phyloP scores from a whole-genome alignment of 495 filamentous ascomycete species.

The Chaetomium fimeti region DNA sequence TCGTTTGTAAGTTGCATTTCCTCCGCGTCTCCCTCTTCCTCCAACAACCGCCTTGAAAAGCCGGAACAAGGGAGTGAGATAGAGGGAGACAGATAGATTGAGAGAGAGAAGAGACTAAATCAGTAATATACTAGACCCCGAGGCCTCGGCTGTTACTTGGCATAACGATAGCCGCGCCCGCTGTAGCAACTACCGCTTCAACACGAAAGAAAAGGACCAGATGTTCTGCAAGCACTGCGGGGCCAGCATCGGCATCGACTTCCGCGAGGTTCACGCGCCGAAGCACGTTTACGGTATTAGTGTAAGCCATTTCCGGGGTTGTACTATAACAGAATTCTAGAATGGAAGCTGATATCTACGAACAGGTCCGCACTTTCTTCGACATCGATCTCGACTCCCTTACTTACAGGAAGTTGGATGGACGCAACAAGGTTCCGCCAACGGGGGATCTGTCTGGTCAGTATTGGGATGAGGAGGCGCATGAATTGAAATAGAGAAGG shows the following conservation, averaged over 20 bases:
- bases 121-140: conserved; percentile 24
- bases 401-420: conserved; percentile 29
- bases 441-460: conserved; percentile 29
- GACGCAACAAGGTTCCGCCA: conserved; percentile 26
- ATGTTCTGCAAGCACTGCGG: conserved; percentile 40
- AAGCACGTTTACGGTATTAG: conserved; percentile 33
- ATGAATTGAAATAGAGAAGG: conserved; percentile 12
- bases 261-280: conserved; percentile 19
- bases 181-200: conserved; percentile 36
- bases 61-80: background rate
- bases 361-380: conserved; percentile 33
- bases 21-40: background rate
- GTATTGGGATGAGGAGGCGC: conserved; percentile 32
- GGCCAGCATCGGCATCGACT: conserved; percentile 37
- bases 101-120: conserved; percentile 8
- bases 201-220: conserved; percentile 36
- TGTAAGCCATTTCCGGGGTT: conserved; percentile 23
- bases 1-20: conserved; percentile 33
- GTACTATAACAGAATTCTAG: background rate
- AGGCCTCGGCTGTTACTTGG: conserved; percentile 27
- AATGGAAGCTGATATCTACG: conserved; percentile 1
- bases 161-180: conserved; percentile 31
- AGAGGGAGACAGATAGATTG: background rate
- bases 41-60: background rate
- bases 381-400: conserved; percentile 30